Conservation (phyloP, 176 grass and related monocot genomes). For the Guadua angustifolia region DNA sequence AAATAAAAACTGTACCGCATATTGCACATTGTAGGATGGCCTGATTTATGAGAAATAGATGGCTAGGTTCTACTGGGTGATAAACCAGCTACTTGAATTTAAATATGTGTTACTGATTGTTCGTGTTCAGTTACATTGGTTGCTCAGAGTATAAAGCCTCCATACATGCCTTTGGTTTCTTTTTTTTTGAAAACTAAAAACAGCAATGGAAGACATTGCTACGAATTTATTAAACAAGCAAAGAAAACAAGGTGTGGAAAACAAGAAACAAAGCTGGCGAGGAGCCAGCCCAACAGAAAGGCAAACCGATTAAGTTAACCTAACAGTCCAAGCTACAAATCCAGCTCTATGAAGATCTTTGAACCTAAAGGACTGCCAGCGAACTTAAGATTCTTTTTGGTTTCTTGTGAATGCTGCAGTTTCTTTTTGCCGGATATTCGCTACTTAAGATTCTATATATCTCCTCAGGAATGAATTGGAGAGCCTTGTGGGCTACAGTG, state of each 20-base stretch:
- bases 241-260: too few relatives aligned
- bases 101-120: neutral
- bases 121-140: neutral
- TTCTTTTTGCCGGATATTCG: slow-evolving; percentile 17
- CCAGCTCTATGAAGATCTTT: too few relatives aligned
- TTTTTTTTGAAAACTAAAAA: too few relatives aligned
- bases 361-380: too few relatives aligned
- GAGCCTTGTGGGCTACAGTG: slow-evolving; percentile 68
- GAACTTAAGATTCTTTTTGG: too few relatives aligned
- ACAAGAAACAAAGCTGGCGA: too few relatives aligned
- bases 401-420: neutral
- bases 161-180: neutral
- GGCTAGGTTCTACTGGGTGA: neutral
- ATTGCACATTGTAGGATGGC: neutral
- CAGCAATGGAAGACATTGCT: too few relatives aligned
- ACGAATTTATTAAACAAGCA: too few relatives aligned
- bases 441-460: slow-evolving; percentile 23
- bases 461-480: slow-evolving; percentile 71
- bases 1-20: neutral
- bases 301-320: too few relatives aligned
- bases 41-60: neutral
- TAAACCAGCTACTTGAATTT: neutral
- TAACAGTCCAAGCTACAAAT: too few relatives aligned
- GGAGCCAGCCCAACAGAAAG: too few relatives aligned
- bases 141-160: slow-evolving; percentile 6